A percentile compares a stretch with the other conserved stretches of the same genome.
Conservation (phyloP, 2,329 filamentous ascomycete species). For the Fusarium sp. region DNA sequence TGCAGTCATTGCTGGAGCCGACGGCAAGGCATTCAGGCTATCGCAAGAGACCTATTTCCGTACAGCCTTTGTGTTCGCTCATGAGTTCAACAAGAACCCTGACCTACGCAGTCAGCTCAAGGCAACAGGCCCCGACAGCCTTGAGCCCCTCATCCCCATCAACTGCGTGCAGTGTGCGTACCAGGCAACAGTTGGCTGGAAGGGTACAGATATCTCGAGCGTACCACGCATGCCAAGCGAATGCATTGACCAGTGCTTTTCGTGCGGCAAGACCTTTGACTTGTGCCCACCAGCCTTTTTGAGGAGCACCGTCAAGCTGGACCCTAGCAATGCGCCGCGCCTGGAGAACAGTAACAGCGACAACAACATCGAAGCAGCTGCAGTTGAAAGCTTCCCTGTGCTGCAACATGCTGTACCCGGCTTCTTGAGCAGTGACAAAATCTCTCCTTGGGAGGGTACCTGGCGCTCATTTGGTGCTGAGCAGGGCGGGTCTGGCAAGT, state of each 20-base stretch:
- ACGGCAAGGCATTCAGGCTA: background rate
- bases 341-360: background rate
- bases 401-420: background rate
- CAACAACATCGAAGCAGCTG: background rate
- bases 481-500: slow-evolving; percentile 2
- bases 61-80: background rate
- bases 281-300: background rate
- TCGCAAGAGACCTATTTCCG: slow-evolving; percentile 2
- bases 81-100: background rate
- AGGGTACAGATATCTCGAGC: background rate
- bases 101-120: background rate
- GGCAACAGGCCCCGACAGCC: background rate
- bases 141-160: background rate
- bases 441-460: background rate
- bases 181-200: background rate
- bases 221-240: background rate
- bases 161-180: background rate
- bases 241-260: background rate
- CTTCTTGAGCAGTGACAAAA: background rate
- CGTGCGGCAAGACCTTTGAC: background rate
- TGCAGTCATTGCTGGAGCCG: background rate
- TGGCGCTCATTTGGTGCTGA: slow-evolving; percentile 11
- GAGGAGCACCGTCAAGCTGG: background rate
- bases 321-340: background rate
- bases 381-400: background rate